Percentiles rank a stretch among this genome's conserved stretches.
Evolutionary conservation across 192 early-diverging fungal species (phyloP).

Genomic region (Rhizoclosmatium sp.): DNA sequence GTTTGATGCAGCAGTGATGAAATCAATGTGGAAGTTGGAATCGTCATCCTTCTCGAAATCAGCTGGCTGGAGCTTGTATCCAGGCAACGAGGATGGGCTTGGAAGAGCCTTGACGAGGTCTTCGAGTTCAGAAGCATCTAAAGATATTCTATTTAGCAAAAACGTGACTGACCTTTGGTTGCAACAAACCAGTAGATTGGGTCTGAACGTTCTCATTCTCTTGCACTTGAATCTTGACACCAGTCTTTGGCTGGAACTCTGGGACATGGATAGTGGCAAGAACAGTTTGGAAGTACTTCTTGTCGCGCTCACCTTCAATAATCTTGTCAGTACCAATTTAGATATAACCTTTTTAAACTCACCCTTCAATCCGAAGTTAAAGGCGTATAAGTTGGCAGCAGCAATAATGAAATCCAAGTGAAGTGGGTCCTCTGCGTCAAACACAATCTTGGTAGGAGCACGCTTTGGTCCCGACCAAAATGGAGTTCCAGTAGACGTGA

Average conservation of each 20-base stretch:
- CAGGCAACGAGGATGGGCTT: constrained; percentile 77
- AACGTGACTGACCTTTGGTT: background rate
- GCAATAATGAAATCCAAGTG: constrained; percentile 93
- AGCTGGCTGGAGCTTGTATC: constrained; percentile 84
- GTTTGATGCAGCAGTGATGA: constrained; percentile 97
- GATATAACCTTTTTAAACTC: constrained; percentile 37
- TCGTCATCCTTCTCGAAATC: constrained; percentile 99
- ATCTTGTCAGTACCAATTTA: background rate
- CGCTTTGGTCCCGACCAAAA: constrained; percentile 99
- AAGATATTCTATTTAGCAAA: constrained; percentile 2
- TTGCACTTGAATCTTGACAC: constrained; percentile 95
- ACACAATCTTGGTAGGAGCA: constrained; percentile 82
- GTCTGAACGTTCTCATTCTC: constrained; percentile 80
- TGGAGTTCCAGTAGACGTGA: constrained; percentile 84
- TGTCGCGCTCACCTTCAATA: constrained; percentile 57
- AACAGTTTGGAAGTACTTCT: constrained; percentile 69
- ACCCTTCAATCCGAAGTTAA: constrained; percentile 94
- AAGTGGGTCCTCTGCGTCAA: constrained; percentile 75
- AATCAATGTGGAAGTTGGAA: constrained; percentile 99
- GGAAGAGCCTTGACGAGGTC: constrained; percentile 75
- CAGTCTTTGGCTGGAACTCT: constrained; percentile 84
- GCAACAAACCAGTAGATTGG: constrained; percentile 52
- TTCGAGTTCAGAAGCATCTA: constrained; percentile 65
- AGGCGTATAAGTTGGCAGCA: constrained; percentile 93
- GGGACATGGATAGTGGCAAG: constrained; percentile 74